phyloP scores from a whole-genome alignment of 169 alveolate species.

The Babesia sp. region DNA sequence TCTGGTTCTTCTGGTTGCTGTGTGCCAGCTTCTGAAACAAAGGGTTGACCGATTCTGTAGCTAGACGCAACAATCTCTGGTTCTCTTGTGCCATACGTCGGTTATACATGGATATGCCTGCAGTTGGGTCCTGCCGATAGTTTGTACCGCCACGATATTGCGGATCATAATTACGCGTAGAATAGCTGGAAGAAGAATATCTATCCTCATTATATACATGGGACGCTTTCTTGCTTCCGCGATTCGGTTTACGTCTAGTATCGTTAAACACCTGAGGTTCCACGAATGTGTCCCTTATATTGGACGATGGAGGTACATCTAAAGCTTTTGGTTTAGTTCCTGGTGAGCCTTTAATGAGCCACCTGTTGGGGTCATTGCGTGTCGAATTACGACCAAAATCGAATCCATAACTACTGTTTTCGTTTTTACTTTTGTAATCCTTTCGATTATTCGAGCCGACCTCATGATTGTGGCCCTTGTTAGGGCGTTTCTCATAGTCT shows the following conservation, averaged over 20 bases:
- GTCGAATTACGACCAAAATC: neutral
- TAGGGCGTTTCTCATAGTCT: no score
- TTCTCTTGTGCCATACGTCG: slow-evolving; percentile 35
- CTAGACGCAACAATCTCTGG: slow-evolving; percentile 12
- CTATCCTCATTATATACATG: neutral
- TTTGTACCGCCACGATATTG: neutral
- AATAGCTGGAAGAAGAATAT: neutral
- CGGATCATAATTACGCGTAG: neutral
- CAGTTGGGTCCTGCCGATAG: neutral
- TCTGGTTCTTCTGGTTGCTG: slow-evolving; percentile 43
- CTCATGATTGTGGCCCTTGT: no score
- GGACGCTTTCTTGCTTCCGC: neutral
- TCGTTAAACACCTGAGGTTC: neutral
- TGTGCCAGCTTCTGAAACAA: slow-evolving; percentile 28
- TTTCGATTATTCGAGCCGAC: neutral
- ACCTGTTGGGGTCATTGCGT: neutral
- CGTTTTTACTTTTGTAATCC: neutral
- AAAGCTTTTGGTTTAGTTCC: neutral
- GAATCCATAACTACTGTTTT: neutral
- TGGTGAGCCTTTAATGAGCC: neutral
- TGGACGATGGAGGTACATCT: neutral
- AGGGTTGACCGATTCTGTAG: slow-evolving; percentile 42
- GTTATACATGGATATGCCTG: slow-evolving; percentile 12
- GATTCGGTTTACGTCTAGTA: neutral
- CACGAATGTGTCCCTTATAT: neutral